These are phyloP conservation scores for Echium plantagineum DNA, from an alignment of 257 asterid species.

Conservation along the genomic window DNA sequence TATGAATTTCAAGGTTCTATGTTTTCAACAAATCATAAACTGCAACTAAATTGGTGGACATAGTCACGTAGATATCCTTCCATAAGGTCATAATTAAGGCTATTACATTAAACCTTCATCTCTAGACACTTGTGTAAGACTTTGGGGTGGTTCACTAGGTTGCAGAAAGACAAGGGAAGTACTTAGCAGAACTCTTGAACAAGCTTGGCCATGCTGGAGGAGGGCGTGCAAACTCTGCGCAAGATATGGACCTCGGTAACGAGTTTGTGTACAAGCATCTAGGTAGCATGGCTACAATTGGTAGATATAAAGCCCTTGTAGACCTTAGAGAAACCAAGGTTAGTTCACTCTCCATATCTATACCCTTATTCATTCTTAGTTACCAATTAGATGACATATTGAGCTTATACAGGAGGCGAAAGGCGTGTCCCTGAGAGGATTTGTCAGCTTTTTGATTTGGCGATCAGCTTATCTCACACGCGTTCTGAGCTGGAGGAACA, in stretches of 20 bases:
- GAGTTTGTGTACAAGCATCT: constrained; percentile 67
- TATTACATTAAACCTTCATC: too few species aligned
- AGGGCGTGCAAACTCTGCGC: constrained; percentile 55
- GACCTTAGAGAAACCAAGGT: constrained; percentile 98
- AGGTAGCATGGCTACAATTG: constrained; percentile 96
- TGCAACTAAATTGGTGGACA: too few species aligned
- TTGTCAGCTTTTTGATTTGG: constrained; percentile 85
- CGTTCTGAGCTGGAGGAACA: constrained; percentile 91
- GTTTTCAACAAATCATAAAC: too few species aligned
- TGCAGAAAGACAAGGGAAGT: constrained; percentile 93
- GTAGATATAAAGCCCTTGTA: constrained; percentile 91
- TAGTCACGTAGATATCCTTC: too few species aligned
- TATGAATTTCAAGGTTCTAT: too few species aligned
- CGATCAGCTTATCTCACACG: constrained; percentile 92
- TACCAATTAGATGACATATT: neutral
- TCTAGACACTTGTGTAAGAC: too few species aligned
- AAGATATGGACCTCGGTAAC: constrained; percentile 39
- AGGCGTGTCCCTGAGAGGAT: constrained; percentile 75
- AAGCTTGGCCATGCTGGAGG: constrained; percentile 61
- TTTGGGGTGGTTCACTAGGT: constrained; percentile 28
- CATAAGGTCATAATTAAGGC: too few species aligned
- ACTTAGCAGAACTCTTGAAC: constrained; percentile 54
- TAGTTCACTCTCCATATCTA: neutral
- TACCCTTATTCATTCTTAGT: constrained; percentile 1
- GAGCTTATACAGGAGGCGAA: constrained; percentile 49